A percentile compares a stretch with the other conserved stretches of the same genome.
Conservation (phyloP, 208 protist species). For the Vickermania ingenoplastis region DNA sequence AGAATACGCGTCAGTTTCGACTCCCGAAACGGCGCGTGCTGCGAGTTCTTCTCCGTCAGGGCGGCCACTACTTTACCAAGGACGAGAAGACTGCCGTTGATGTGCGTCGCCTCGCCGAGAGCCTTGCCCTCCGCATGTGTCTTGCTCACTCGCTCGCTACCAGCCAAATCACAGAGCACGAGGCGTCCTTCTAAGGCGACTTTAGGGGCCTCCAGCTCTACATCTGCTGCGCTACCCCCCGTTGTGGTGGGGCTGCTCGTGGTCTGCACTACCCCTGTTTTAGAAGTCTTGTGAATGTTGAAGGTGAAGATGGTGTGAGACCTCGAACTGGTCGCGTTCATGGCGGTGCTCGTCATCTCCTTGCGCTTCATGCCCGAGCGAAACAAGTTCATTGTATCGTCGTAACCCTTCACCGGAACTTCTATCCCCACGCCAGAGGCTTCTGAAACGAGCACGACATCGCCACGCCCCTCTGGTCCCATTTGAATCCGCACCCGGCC, state of each 20-base stretch:
- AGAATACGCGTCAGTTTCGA: conserved; percentile 93
- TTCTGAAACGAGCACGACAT: conserved; percentile 73
- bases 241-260: conserved; percentile 8
- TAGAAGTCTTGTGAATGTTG: conserved; percentile 67
- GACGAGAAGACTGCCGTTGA: conserved; percentile 94
- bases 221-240: conserved; percentile 2
- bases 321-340: conserved; percentile 87
- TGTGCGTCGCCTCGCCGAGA: conserved; percentile 92
- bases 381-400: conserved; percentile 69
- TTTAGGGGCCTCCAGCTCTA: conserved; percentile 6
- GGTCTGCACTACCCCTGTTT: conserved; percentile 24
- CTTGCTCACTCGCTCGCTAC: conserved; percentile 90
- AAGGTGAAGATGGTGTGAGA: conserved; percentile 92
- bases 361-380: conserved; percentile 65
- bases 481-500: conserved; percentile 71
- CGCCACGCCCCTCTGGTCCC: conserved; percentile 56
- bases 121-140: conserved; percentile 90
- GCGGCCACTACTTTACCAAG: conserved; percentile 82
- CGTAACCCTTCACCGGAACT: conserved; percentile 47
- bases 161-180: conserved; percentile 96
- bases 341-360: conserved; percentile 86
- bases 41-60: conserved; percentile 67
- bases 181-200: conserved; percentile 75
- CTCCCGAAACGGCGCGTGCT: conserved; percentile 86
- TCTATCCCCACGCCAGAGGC: conserved; percentile 46